phyloP scores from a whole-genome alignment of 352 stramenopile genomes.

The Paralagenidium karlingii region DNA sequence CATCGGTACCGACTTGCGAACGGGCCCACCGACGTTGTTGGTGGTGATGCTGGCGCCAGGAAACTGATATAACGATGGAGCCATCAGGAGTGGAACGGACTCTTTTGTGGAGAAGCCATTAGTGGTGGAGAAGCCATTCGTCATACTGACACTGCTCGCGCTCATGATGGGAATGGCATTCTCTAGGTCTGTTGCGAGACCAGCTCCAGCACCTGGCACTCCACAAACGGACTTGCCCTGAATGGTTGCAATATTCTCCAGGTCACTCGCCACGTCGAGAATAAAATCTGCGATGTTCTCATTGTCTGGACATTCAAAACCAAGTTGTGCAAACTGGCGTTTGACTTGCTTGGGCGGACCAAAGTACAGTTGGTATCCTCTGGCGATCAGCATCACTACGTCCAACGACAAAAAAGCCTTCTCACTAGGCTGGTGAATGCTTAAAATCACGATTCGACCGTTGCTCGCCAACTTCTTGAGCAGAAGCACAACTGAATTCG shows the following conservation, averaged over 20 bases:
- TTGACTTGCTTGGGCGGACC: slow-evolving; percentile 31
- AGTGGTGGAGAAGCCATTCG: too few species aligned
- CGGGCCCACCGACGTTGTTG: too few species aligned
- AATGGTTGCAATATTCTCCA: slow-evolving; percentile 46
- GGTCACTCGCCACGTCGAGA: slow-evolving; percentile 53
- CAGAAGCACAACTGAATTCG: slow-evolving; percentile 84
- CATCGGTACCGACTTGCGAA: too few species aligned
- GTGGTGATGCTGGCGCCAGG: too few species aligned
- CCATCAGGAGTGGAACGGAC: too few species aligned
- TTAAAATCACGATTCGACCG: slow-evolving; percentile 71
- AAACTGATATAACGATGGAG: too few species aligned
- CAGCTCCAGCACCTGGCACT: too few species aligned
- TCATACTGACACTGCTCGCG: too few species aligned
- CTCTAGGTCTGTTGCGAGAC: too few species aligned
- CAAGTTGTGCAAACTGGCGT: slow-evolving; percentile 43
- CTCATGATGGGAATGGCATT: too few species aligned
- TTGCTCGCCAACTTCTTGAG: slow-evolving; percentile 75
- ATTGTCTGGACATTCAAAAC: slow-evolving; percentile 55
- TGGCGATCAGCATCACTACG: slow-evolving; percentile 82
- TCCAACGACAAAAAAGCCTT: slow-evolving; percentile 87
- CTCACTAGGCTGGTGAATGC: slow-evolving; percentile 84
- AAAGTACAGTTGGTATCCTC: slow-evolving; percentile 58
- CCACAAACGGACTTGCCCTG: too few species aligned
- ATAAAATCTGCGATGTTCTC: slow-evolving; percentile 80
- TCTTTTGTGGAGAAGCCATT: too few species aligned